Conservation (phyloP, 441 rosid genomes). For the Eruca vesicaria region DNA sequence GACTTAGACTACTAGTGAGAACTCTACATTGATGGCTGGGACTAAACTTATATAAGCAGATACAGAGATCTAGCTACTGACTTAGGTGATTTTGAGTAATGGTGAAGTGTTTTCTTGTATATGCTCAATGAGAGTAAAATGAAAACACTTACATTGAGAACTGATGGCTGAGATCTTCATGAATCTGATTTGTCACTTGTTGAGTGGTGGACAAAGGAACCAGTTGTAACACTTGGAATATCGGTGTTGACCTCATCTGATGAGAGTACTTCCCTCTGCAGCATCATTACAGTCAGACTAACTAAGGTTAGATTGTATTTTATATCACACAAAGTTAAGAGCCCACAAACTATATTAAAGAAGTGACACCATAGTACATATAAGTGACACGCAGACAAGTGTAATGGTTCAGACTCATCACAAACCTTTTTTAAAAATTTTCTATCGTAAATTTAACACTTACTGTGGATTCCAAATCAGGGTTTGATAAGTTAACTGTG, state of each 20-base stretch:
- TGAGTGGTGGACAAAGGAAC: conserved; percentile 39
- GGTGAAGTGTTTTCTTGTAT: neutral
- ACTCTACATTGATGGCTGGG: neutral
- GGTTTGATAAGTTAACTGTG: conserved; percentile 59
- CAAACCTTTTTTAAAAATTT: too few species aligned
- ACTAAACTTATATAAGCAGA: conserved; percentile 7
- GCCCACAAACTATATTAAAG: too few species aligned
- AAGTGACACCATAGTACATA: neutral
- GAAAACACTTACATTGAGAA: conserved; percentile 36
- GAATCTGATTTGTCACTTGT: conserved; percentile 50
- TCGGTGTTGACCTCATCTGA: conserved; percentile 47
- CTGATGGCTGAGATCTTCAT: conserved; percentile 23
- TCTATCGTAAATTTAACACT: conserved; percentile 46
- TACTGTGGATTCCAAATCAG: conserved; percentile 71
- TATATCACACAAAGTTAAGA: too few species aligned
- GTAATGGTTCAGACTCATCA: conserved; percentile 13
- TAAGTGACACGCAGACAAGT: neutral
- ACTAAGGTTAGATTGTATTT: conserved; percentile 29
- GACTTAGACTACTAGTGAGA: neutral
- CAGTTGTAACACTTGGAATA: conserved; percentile 40
- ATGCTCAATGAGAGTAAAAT: neutral
- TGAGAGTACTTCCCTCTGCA: conserved; percentile 58
- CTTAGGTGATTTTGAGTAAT: neutral
- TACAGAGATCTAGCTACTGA: neutral
- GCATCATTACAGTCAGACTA: conserved; percentile 43